These are phyloP conservation scores for Solanum hybrid DNA, from an alignment of 305 asterid species.

Conservation along the genomic window DNA sequence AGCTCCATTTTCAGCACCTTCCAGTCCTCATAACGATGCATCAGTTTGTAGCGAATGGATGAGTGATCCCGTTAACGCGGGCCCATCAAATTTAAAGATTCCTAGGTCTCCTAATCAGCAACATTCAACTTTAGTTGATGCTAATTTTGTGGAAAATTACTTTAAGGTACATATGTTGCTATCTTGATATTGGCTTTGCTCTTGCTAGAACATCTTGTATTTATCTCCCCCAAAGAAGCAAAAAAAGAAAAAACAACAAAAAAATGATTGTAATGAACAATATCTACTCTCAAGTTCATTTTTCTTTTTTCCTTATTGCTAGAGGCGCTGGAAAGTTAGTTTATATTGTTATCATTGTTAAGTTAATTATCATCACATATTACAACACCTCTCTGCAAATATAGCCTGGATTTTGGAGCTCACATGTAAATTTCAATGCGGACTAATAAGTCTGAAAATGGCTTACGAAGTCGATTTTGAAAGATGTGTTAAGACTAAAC, in stretches of 20 bases:
- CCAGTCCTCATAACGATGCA: constrained; percentile 23
- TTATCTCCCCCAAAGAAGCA: neutral
- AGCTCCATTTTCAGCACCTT: constrained; percentile 27
- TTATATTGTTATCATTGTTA: neutral
- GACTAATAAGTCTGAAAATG: neutral
- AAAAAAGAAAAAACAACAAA: neutral
- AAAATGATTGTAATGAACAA: neutral
- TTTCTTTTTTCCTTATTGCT: neutral
- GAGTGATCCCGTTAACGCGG: constrained; percentile 19
- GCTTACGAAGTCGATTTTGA: neutral
- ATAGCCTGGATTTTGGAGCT: neutral
- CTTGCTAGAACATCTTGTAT: neutral
- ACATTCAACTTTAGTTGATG: constrained; percentile 73
- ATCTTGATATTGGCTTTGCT: neutral
- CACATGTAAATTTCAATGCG: neutral
- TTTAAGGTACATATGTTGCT: constrained; percentile 46
- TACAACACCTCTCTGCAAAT: neutral
- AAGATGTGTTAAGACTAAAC: neutral
- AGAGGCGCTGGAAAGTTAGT: neutral
- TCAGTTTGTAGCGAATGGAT: constrained; percentile 29
- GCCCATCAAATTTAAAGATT: constrained; percentile 40
- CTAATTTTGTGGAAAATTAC: constrained; percentile 88
- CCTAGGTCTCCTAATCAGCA: constrained; percentile 35
- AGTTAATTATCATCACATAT: neutral
- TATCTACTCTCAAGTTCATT: neutral